Base-by-base conservation (phyloP, 495 filamentous ascomycete species). In the Neurospora sp. region DNA sequence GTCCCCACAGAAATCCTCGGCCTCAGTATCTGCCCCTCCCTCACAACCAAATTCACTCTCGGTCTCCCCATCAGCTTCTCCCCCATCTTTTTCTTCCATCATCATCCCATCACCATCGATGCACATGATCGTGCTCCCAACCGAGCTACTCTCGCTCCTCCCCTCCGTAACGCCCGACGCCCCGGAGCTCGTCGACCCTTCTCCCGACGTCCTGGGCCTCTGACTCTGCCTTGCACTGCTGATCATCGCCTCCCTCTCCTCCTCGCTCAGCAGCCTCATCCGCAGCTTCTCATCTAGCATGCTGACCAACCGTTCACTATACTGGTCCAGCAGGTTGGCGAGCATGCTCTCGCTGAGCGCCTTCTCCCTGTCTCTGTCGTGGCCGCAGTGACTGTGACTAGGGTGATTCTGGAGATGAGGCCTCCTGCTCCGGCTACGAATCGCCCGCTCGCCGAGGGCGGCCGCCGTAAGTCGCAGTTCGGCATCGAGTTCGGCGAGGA, bases 391-490 rank as follows among this genome's bases (percentile, higher is more conserved):
- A 2, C 27, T 65, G 53, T 65, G 41, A 18, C 41, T 7, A 14
- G n/a, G 53, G 14, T 37, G 53, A 12, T 35, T 37, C 53, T 65
- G 53, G 10, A 39, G 31, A 35, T 35, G 44, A n/a, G 20, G 10
- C 41, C 38, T 70, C 38, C 18, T 72, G 20, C 75, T 80, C 38
- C 78, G 71, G 73, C 79, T 87, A 73, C 85, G 80, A 59, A 85
- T 82, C 38, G 84, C 86, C 71, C 85, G 83, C 74, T 91, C 88
- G 31, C 88, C 88, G 7, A 98, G 80, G 7, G 89, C 90, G 8
- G 91, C 86, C 1, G 89, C 87, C 0, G 94, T 96, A 35, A 94
- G 85, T 2, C 89, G 86, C 68, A 99, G 82, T 79, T 97, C 95
- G 44, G 90, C 87, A 73, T 96, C 92, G 7, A 97, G 84, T 77